phyloP scores from a whole-genome alignment of 306 rosid species.

The Fragaria ananassa region DNA sequence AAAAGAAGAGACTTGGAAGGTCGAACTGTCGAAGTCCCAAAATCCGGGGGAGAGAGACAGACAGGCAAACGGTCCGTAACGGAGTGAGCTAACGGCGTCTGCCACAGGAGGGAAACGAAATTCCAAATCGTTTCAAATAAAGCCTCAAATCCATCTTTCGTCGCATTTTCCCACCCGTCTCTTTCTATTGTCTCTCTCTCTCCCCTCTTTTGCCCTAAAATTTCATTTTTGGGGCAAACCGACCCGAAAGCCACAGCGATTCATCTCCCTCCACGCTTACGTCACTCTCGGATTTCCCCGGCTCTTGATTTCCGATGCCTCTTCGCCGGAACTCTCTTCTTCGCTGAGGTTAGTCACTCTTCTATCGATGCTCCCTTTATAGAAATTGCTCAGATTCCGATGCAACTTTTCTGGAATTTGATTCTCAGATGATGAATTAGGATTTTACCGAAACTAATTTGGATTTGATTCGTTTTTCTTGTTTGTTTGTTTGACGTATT shows the following conservation, averaged over 20 bases:
- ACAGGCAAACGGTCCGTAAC: slow-evolving; percentile 17
- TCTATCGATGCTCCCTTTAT: neutral
- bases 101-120: slow-evolving; percentile 55
- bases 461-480: neutral
- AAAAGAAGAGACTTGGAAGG: too few relatives aligned
- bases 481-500: neutral
- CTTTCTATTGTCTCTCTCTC: neutral
- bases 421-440: neutral
- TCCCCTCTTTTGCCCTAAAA: slow-evolving; percentile 12
- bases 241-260: neutral
- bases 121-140: slow-evolving; percentile 26
- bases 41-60: neutral
- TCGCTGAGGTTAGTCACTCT: slow-evolving; percentile 12
- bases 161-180: slow-evolving; percentile 5
- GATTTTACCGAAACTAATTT: neutral
- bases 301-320: neutral
- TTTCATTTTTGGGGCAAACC: slow-evolving; percentile 9
- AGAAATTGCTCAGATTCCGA: neutral
- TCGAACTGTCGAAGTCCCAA: too few relatives aligned
- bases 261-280: neutral
- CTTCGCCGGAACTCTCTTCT: neutral
- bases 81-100: slow-evolving; percentile 33
- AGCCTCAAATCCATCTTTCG: neutral
- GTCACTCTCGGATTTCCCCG: neutral
- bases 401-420: neutral